A percentile compares a stretch with the other conserved stretches of the same genome.
Conservation (phyloP, 805 yeast genomes). For the Wickerhamiella azymoides region DNA sequence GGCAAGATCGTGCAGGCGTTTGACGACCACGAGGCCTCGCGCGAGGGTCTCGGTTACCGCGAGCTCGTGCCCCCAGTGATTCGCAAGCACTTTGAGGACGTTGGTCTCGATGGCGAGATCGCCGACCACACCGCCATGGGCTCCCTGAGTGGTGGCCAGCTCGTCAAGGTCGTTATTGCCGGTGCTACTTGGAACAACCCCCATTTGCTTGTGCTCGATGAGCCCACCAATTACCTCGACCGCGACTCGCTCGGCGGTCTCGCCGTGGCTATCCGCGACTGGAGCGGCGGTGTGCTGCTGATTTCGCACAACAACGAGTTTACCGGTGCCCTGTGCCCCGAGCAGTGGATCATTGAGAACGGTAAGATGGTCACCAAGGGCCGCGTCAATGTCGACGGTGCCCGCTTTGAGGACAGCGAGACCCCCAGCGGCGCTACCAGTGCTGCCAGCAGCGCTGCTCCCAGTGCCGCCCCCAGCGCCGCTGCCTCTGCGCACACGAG, state of each 20-base stretch:
- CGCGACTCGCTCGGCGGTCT: constrained; percentile 96
- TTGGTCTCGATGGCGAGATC: constrained; percentile 94
- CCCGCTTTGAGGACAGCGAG: constrained; percentile 65
- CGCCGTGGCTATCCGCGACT: constrained; percentile 94
- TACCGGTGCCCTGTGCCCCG: constrained; percentile 95
- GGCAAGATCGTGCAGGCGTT: constrained; percentile 86
- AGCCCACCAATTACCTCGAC: constrained; percentile 96
- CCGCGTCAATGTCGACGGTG: constrained; percentile 54
- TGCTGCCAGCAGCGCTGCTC: constrained; percentile 35
- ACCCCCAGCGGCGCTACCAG: constrained; percentile 26
- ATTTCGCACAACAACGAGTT: constrained; percentile 95
- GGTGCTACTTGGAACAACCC: constrained; percentile 99
- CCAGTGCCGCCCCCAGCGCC: constrained; percentile 29
- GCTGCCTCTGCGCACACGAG: constrained; percentile 29
- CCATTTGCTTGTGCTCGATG: constrained; percentile 88
- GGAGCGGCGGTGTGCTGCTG: constrained; percentile 98
- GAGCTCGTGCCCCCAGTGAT: constrained; percentile 83
- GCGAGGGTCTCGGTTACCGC: constrained; percentile 98
- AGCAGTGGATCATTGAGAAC: constrained; percentile 93
- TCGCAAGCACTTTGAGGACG: constrained; percentile 92
- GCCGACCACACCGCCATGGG: constrained; percentile 98
- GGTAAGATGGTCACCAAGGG: constrained; percentile 83
- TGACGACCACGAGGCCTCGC: constrained; percentile 97
- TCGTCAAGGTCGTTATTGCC: constrained; percentile 95
- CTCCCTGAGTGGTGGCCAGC: constrained; percentile 92